These are phyloP conservation scores for Amyloporia xantha DNA, from an alignment of 768 basidiomycete species.

Conservation along the genomic window DNA sequence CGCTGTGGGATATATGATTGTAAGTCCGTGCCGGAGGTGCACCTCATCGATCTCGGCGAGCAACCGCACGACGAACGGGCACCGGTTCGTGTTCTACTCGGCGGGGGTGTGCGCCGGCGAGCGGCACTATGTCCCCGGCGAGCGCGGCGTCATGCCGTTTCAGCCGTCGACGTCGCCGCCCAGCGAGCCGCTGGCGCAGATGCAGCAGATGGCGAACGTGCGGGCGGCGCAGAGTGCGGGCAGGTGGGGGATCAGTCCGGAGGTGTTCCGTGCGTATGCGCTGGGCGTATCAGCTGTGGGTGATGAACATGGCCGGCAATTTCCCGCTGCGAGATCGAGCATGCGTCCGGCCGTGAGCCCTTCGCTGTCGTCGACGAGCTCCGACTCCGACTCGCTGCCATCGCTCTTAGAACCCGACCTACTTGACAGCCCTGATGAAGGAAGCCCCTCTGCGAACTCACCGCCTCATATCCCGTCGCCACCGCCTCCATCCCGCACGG, in stretches of 20 bases:
- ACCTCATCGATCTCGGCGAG: constrained; percentile 61
- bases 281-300: neutral
- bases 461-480: neutral
- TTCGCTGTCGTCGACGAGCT: neutral
- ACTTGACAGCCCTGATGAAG: neutral
- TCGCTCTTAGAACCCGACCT: neutral
- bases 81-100: constrained; percentile 84
- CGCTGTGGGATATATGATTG: constrained; percentile 75
- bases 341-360: neutral
- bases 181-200: constrained; percentile 8
- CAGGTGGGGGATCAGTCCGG: constrained; percentile 22
- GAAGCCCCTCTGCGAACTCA: neutral
- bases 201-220: neutral
- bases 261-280: neutral
- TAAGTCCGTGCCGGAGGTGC: constrained; percentile 70
- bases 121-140: constrained; percentile 55
- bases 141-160: constrained; percentile 49
- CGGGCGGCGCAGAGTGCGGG: too few relatives aligned
- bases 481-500: neutral
- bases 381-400: neutral
- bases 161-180: constrained; percentile 19
- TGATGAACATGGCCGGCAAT: neutral
- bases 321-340: neutral
- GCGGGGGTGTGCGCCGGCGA: constrained; percentile 57
- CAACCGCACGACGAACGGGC: constrained; percentile 74